phyloP scores from a whole-genome alignment of 495 filamentous ascomycete species.

The Xylaria sp. region DNA sequence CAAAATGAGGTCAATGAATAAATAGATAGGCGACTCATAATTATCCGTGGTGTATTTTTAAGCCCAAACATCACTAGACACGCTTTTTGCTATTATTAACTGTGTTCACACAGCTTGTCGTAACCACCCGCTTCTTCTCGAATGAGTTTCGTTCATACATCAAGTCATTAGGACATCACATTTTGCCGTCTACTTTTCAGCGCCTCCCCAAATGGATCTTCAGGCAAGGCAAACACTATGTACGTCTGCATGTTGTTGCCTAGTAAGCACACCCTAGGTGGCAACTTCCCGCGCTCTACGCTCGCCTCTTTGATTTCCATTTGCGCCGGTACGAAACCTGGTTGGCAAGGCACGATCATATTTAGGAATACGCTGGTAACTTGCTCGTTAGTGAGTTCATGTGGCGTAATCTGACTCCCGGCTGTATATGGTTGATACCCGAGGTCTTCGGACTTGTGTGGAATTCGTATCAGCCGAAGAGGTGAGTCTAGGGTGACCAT shows the following conservation, averaged over 20 bases:
- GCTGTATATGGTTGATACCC: slow-evolving; percentile 33
- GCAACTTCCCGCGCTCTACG: slow-evolving; percentile 45
- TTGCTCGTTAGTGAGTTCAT: slow-evolving; percentile 37
- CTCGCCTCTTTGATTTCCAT: slow-evolving; percentile 55
- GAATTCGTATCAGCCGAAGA: slow-evolving; percentile 38
- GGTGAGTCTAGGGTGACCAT: slow-evolving; percentile 27
- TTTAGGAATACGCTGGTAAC: slow-evolving; percentile 31
- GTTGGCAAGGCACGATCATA: slow-evolving; percentile 40
- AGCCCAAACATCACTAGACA: background rate
- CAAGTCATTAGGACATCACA: background rate
- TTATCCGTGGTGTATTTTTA: background rate
- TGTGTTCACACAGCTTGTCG: background rate
- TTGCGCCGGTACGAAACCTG: slow-evolving; percentile 50
- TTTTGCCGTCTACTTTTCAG: background rate
- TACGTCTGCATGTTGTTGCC: slow-evolving; percentile 51
- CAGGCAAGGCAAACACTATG: slow-evolving; percentile 50
- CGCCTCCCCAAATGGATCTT: slow-evolving; percentile 28
- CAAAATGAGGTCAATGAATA: background rate
- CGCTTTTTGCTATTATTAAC: background rate
- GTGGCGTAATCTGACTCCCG: slow-evolving; percentile 28
- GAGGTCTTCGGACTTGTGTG: slow-evolving; percentile 37
- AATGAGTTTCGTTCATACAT: background rate
- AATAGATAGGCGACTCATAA: background rate
- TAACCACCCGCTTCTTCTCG: background rate
- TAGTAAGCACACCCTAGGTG: slow-evolving; percentile 53